These are phyloP conservation scores for Monosporascus sp. DNA, from an alignment of 2,329 filamentous ascomycete genomes.

Conservation along the genomic window DNA sequence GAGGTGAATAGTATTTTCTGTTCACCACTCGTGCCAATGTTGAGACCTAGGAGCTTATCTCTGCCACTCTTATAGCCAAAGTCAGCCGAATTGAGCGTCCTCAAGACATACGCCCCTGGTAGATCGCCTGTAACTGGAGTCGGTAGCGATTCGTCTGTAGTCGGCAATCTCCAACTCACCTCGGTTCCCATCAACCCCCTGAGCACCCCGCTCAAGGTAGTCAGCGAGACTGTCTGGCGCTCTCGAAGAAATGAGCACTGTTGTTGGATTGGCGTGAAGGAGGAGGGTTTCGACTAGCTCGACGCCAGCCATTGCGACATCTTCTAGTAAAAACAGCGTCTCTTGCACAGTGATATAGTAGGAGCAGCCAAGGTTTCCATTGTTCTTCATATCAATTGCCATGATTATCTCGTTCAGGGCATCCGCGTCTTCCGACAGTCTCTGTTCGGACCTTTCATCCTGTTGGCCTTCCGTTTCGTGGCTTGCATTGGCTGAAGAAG, in stretches of 20 bases:
- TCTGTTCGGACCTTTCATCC: conserved; percentile 9
- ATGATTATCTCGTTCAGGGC: conserved; percentile 66
- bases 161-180: conserved; percentile 10
- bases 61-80: conserved; percentile 66
- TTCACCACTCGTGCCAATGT: conserved; percentile 41
- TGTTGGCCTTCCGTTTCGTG: conserved; percentile 11
- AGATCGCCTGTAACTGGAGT: conserved; percentile 26
- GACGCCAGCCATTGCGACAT: conserved; percentile 63
- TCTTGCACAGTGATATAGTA: conserved; percentile 72
- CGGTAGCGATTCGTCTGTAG: conserved; percentile 3
- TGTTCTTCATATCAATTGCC: conserved; percentile 70
- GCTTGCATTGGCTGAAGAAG: conserved; percentile 6
- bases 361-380: conserved; percentile 71
- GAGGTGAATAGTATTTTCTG: conserved; percentile 59
- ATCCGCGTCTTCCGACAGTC: conserved; percentile 22
- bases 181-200: conserved; percentile 25
- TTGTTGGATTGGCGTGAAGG: conserved; percentile 49
- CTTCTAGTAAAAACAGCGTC: conserved; percentile 70
- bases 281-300: conserved; percentile 61
- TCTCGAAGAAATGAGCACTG: conserved; percentile 46
- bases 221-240: conserved; percentile 36
- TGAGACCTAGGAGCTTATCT: conserved; percentile 58
- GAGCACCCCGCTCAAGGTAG: conserved; percentile 29
- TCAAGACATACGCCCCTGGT: conserved; percentile 47
- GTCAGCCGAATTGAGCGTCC: conserved; percentile 64